Conservation (phyloP, 768 basidiomycete genomes). For the Kwoniella newhampshirensis region DNA sequence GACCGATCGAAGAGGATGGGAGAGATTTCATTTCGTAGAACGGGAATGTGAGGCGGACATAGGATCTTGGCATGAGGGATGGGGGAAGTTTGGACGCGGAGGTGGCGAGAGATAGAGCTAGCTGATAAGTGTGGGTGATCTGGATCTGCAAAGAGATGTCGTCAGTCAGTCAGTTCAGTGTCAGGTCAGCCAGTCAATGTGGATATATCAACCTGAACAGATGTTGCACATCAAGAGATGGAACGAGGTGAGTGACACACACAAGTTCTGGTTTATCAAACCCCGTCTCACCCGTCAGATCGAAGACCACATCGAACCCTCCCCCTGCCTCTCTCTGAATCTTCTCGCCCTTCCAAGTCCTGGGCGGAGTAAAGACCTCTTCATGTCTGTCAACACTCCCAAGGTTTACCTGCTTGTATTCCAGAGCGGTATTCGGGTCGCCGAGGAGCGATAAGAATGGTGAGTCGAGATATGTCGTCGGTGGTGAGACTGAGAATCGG, state of each 20-base stretch:
- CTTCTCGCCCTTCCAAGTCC: constrained; percentile 11
- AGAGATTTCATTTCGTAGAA: constrained; percentile 51
- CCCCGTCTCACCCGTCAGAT: constrained; percentile 48
- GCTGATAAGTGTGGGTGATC: constrained; percentile 45
- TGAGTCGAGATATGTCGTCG: constrained; percentile 50
- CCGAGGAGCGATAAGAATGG: constrained; percentile 37
- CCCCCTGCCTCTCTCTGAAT: neutral
- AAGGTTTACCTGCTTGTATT: constrained; percentile 50
- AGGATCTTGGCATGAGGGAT: constrained; percentile 27
- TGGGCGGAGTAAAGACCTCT: constrained; percentile 37
- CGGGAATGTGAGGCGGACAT: constrained; percentile 46
- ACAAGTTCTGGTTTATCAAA: constrained; percentile 50
- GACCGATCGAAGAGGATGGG: constrained; percentile 31
- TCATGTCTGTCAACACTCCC: constrained; percentile 22
- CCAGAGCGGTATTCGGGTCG: constrained; percentile 17
- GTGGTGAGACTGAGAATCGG: constrained; percentile 43
- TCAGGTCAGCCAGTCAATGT: no score
- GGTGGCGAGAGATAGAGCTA: constrained; percentile 39
- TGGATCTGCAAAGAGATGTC: constrained; percentile 30
- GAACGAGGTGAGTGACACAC: neutral
- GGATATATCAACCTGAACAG: neutral
- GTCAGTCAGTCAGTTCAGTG: no score
- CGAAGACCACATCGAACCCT: constrained; percentile 46
- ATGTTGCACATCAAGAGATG: neutral
- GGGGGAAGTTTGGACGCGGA: constrained; percentile 31